phyloP scores from a whole-genome alignment of 2,329 filamentous ascomycete genomes.

The Epichloe baconii region DNA sequence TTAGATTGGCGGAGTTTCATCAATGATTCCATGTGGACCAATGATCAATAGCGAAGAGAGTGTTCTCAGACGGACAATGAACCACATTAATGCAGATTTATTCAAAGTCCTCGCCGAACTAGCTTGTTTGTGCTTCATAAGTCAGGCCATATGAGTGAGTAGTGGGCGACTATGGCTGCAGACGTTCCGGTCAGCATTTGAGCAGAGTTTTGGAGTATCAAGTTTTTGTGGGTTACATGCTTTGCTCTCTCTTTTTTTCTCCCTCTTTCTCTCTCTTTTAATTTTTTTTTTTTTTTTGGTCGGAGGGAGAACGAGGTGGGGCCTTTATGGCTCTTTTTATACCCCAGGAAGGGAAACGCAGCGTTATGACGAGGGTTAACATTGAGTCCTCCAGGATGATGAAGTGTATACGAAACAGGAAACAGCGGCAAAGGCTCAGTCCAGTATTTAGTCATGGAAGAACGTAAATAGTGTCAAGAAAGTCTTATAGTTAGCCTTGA shows the following conservation, averaged over 20 bases:
- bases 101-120: neutral
- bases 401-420: neutral
- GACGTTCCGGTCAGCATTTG: neutral
- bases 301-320: too few species aligned
- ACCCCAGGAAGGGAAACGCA: neutral
- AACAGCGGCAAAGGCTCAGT: neutral
- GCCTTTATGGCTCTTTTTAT: neutral
- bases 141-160: neutral
- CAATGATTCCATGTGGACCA: slow-evolving; percentile 16
- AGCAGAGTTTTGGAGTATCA: too few species aligned
- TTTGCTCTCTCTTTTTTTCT: too few species aligned
- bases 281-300: neutral
- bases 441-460: neutral
- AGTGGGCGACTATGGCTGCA: neutral
- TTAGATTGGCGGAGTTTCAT: slow-evolving; percentile 20
- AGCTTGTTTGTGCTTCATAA: neutral
- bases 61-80: neutral
- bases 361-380: neutral
- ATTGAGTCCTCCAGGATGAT: too few species aligned
- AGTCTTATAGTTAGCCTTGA: too few species aligned
- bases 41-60: slow-evolving; percentile 18
- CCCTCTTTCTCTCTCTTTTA: too few species aligned
- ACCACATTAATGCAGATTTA: neutral
- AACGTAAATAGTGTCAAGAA: neutral
- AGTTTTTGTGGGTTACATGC: too few species aligned